Base-by-base conservation (phyloP, 2,329 filamentous ascomycete species). In the Phaeosphaeriaceae sp. region DNA sequence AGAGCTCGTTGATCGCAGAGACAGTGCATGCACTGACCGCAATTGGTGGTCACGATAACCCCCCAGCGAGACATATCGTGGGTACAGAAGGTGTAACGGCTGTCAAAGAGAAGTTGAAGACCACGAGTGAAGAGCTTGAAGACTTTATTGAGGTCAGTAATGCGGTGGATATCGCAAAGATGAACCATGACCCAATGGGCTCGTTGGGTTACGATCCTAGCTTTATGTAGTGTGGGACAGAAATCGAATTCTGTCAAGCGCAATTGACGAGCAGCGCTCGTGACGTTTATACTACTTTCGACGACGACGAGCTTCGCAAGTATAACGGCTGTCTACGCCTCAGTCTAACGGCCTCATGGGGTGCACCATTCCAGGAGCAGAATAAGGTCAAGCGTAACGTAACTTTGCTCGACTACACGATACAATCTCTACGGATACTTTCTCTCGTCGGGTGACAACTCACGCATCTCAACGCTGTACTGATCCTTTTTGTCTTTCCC, bases 41-140 rank as follows among this genome's bases (percentile, higher is more conserved):
- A 0, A 97, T 98, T 67, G 95, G 93, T 0, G 95, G 94, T 0
- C 93, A 97, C 75, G 93, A 97, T 74, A 98, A 98, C 75, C 95
- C 95, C 1, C 95, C 95, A 0, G 92, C 93, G 1, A 84, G 95
- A 31, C 94, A 98, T 75, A 97, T 98, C 69, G 93, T 98, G 1
- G 94, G 95, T 0, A 88, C 90, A 54, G 95, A 98, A 76, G 94
- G 92, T 0, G 90, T 94, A 13, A 85, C 88, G 6, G 91, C 91
- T 42, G 94, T 98, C 41, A 96, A 94, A 76, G 95, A 98, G 79
- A 98, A 98, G 80, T 81, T 99, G 55, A 97, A 96, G 81, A 97
- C 93, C 1, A 92, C 97, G 2, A 96, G 92, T 62, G 93, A 98
- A 76, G 95, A 98, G 80, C 81, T 98, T 56, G 95, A 98, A 76